Conservation (phyloP, 805 yeast species). For the Myxozyma monticola region DNA sequence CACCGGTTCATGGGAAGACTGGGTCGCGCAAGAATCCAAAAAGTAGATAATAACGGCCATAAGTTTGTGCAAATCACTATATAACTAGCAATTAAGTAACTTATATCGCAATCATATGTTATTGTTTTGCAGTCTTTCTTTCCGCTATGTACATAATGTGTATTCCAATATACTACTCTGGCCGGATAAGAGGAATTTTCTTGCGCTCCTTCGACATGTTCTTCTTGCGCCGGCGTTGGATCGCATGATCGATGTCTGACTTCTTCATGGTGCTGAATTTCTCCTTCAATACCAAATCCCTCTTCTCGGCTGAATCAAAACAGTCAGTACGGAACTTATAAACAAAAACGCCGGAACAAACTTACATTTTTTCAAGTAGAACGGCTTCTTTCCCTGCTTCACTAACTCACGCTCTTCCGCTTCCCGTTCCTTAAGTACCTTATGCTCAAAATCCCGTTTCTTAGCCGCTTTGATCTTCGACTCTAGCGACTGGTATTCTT, state of each 20-base stretch:
- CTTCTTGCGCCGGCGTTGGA: conserved; percentile 30
- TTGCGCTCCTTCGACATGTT: conserved; percentile 31
- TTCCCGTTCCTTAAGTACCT: conserved; percentile 63
- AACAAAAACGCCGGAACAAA: neutral
- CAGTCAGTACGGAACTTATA: neutral
- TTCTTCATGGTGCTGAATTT: conserved; percentile 25
- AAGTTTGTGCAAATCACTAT: neutral
- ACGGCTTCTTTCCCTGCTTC: conserved; percentile 72
- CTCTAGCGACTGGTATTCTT: conserved; percentile 44
- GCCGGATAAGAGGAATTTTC: conserved; percentile 35
- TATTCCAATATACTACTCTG: neutral
- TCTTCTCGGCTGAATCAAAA: conserved; percentile 24
- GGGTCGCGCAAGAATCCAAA: conserved; percentile 47
- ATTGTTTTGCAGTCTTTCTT: too few species aligned
- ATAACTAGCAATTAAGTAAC: neutral
- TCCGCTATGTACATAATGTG: too few species aligned
- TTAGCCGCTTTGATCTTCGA: conserved; percentile 62
- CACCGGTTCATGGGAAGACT: conserved; percentile 67
- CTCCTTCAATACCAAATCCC: conserved; percentile 22
- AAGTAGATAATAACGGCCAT: neutral
- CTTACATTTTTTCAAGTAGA: conserved; percentile 37
- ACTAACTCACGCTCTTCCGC: conserved; percentile 80
- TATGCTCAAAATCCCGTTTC: conserved; percentile 71
- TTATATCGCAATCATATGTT: neutral
- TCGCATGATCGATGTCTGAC: conserved; percentile 30